phyloP scores from a whole-genome alignment of 106 monocot species.

The Allium cepa region DNA sequence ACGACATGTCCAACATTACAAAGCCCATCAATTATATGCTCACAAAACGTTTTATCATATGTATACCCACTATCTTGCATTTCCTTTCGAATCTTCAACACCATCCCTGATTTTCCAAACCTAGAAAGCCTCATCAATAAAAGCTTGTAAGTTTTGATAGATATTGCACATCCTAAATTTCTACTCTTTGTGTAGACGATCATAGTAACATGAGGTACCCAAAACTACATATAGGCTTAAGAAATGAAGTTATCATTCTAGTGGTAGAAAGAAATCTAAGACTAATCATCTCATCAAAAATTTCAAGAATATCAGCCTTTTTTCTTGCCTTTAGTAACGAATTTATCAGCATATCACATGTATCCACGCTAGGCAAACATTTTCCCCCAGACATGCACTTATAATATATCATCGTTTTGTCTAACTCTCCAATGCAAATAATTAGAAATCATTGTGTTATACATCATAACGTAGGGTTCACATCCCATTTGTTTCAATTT shows the following conservation, averaged over 20 bases:
- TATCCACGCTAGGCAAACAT: constrained; percentile 42
- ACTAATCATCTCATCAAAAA: constrained; percentile 72
- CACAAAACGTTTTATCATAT: constrained; percentile 79
- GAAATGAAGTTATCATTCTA: constrained; percentile 69
- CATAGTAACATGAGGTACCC: constrained; percentile 95
- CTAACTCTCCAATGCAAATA: constrained; percentile 48
- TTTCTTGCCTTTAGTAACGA: constrained; percentile 58
- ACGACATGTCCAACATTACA: constrained; percentile 83
- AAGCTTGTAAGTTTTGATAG: constrained; percentile 88
- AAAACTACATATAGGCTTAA: constrained; percentile 68
- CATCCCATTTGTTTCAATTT: constrained; percentile 55
- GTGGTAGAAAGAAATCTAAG: constrained; percentile 50
- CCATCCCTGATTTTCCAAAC: constrained; percentile 68
- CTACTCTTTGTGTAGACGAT: constrained; percentile 67
- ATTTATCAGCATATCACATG: constrained; percentile 47
- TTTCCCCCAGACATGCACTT: constrained; percentile 38
- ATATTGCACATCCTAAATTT: constrained; percentile 62
- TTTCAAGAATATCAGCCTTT: constrained; percentile 78
- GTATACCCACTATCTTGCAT: constrained; percentile 74
- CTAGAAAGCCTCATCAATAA: constrained; percentile 82
- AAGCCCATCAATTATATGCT: constrained; percentile 76
- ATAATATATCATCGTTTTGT: constrained; percentile 49
- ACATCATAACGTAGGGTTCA: no score
- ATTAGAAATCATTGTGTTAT: constrained; percentile 71
- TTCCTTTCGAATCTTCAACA: constrained; percentile 82